phyloP scores from a whole-genome alignment of 2,329 filamentous ascomycete genomes.

The Apiospora kogelbergensis region DNA sequence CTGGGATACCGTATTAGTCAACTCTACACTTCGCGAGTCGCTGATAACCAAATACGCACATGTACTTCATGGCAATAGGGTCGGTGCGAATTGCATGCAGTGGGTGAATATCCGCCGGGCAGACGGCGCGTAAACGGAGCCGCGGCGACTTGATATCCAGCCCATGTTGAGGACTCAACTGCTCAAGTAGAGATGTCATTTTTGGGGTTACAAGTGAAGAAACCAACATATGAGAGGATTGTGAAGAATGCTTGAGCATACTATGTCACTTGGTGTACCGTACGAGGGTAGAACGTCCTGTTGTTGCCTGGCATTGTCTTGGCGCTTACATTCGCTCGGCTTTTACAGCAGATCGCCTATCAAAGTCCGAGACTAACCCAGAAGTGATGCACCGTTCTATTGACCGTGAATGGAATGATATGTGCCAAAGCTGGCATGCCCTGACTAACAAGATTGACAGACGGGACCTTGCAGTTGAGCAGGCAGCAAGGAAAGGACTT shows the following conservation, averaged over 20 bases:
- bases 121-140: conserved; percentile 32
- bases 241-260: no score
- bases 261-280: background rate
- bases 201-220: background rate
- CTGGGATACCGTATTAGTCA: background rate
- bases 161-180: background rate
- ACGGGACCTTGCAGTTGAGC: no score
- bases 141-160: background rate
- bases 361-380: background rate
- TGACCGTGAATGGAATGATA: background rate
- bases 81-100: background rate
- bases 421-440: background rate
- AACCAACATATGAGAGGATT: no score
- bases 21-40: rapidly evolving
- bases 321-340: background rate
- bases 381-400: background rate
- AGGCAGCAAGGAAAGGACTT: no score
- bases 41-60: background rate
- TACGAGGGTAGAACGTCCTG: background rate
- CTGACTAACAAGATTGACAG: background rate
- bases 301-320: background rate
- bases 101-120: conserved; percentile 43
- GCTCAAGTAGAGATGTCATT: background rate
- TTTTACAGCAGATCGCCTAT: background rate
- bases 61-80: conserved; percentile 5